These are phyloP conservation scores for Secale cereale DNA, from an alignment of 176 grass and related monocot genomes.

Conservation along the genomic window DNA sequence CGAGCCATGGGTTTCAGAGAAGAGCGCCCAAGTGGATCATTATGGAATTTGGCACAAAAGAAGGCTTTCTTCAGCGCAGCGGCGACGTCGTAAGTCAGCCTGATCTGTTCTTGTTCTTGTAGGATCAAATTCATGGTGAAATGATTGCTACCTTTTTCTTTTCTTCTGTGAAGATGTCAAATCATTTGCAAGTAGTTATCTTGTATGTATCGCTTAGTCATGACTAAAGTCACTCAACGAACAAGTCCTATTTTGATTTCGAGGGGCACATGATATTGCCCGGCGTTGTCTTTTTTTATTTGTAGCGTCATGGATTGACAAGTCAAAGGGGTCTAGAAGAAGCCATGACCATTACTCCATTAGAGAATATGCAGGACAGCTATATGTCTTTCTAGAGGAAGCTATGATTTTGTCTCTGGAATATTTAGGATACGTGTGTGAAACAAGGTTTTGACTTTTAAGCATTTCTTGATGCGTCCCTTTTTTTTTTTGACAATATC, in stretches of 20 bases:
- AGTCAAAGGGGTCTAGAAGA: slow-evolving; percentile 16
- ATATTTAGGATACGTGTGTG: background rate
- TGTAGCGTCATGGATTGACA: background rate
- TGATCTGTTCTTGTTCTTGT: background rate
- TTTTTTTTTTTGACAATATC: background rate
- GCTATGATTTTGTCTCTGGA: slow-evolving; percentile 7
- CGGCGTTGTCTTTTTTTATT: background rate
- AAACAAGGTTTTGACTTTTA: background rate
- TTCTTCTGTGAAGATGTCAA: background rate
- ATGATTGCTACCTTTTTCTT: background rate
- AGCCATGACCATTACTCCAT: background rate
- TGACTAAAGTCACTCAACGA: background rate
- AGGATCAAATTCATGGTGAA: background rate
- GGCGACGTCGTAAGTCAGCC: slow-evolving; percentile 48
- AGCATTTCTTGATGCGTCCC: background rate
- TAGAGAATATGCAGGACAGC: background rate
- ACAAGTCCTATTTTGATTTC: background rate
- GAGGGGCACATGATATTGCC: background rate
- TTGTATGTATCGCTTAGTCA: background rate
- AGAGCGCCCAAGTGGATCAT: slow-evolving; percentile 21
- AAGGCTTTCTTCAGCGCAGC: background rate
- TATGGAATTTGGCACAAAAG: slow-evolving; percentile 37
- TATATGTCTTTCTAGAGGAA: background rate
- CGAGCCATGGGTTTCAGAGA: slow-evolving; percentile 26
- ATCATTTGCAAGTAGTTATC: background rate